Base-by-base conservation (phyloP, 345 rosid genomes). In the Melaleuca quinquenervia region DNA sequence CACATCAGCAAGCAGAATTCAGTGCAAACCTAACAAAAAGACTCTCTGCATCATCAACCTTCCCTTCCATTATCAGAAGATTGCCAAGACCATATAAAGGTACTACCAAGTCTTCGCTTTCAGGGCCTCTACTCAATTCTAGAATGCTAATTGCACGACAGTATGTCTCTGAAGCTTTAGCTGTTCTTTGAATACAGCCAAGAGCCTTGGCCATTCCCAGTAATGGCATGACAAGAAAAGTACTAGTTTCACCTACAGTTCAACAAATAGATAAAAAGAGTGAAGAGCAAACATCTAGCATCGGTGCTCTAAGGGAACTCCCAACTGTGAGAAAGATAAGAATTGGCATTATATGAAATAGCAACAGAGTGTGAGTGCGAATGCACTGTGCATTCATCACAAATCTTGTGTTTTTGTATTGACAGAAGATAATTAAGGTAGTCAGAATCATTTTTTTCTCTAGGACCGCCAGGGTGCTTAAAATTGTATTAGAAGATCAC, bases 181-280 rank as follows among this genome's bases (percentile, higher is more conserved):
- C 86, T 51, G 90, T 89, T 90, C 91, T 93, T 88, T 98, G 94
- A 78, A 90, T 75, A 29, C 90, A 94, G 88, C 91, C 91, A 82
- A 94, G 90, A 90, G 91, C 92, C 93, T 96, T 95, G 78, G 98
- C 98, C 89, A 94, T 85, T 82, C 95, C 98, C 92, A 95, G 90
- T 82, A 96, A 90, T 32, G 98, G 93, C 80, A 93, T 88, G 91
- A 95, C 90, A 51, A 96, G 94, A 83, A 92, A 89, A 62, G 90
- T 89, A 89, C 93, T 92, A 74, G 58, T 70, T 84, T 91, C 86
- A 86, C 98, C 98, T 96, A 85, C 52, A 86, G 88, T 80, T 52
- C 84, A 52, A 82, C 84, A 29, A 29, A 70, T 9, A 36, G 7
- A n/a, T n/a, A n/a, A 70, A 22, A 70, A 70, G 18, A 36, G 80